These are phyloP conservation scores for Termitomyces sp. DNA, from an alignment of 768 basidiomycete genomes.

Conservation along the genomic window DNA sequence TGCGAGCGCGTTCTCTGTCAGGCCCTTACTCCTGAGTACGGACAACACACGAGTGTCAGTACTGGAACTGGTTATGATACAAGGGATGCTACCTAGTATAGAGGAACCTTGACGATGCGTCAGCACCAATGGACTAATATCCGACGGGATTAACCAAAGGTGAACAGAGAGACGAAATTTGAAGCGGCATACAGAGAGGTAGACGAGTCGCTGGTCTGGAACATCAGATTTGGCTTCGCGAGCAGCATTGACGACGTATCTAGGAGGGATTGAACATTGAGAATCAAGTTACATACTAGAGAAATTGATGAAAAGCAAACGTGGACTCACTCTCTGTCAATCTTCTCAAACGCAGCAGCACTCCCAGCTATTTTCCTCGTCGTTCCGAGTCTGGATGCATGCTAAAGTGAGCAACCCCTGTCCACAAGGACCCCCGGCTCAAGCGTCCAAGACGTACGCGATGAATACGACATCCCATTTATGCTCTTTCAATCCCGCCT, in stretches of 20 bases:
- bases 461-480: constrained; percentile 79
- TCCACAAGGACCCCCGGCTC: background rate
- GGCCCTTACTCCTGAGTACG: constrained; percentile 59
- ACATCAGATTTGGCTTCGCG: constrained; percentile 54
- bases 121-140: constrained; percentile 43
- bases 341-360: constrained; percentile 66
- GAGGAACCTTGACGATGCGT: constrained; percentile 45
- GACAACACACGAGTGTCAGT: background rate
- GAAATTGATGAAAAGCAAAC: background rate
- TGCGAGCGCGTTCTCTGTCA: constrained; percentile 69
- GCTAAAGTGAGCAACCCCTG: background rate
- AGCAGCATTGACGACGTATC: constrained; percentile 76
- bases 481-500: constrained; percentile 45
- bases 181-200: constrained; percentile 53
- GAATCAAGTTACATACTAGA: too few relatives aligned
- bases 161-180: background rate
- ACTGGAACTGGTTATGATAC: background rate
- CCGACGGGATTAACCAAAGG: background rate
- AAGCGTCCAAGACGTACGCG: constrained; percentile 37
- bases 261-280: too few relatives aligned
- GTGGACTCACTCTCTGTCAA: constrained; percentile 66
- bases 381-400: constrained; percentile 54
- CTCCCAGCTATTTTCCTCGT: constrained; percentile 58
- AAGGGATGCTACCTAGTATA: constrained; percentile 40
- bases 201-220: constrained; percentile 58